Percentiles rank a stretch among this genome's conserved stretches.
Conservation (phyloP, 352 stramenopile species). For the Phytopythium mirpurense region DNA sequence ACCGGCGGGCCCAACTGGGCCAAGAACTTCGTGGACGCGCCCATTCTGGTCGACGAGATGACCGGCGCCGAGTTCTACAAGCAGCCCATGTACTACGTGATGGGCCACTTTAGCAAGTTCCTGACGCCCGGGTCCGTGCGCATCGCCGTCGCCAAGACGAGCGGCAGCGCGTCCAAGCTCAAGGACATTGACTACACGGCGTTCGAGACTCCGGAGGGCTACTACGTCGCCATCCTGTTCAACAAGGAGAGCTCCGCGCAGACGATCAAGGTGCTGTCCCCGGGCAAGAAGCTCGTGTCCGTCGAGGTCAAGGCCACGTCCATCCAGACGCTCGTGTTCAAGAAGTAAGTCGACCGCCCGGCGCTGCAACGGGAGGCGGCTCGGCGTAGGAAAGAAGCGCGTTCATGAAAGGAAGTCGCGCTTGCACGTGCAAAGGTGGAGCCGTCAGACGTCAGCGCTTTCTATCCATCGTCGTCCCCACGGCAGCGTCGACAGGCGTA, state of each 20-base stretch:
- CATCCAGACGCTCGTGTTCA: slow-evolving; percentile 42
- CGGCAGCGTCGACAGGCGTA: too few relatives aligned
- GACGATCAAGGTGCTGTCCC: slow-evolving; percentile 34
- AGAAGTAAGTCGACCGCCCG: too few relatives aligned
- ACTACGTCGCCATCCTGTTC: slow-evolving; percentile 22
- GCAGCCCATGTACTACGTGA: slow-evolving; percentile 67
- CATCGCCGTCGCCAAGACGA: slow-evolving; percentile 14
- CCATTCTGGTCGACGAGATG: slow-evolving; percentile 46
- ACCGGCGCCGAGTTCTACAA: slow-evolving; percentile 50
- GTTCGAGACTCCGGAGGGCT: slow-evolving; percentile 19
- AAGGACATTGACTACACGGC: slow-evolving; percentile 17
- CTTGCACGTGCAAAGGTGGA: too few relatives aligned
- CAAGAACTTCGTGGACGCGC: slow-evolving; percentile 43
- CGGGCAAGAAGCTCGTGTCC: slow-evolving; percentile 29
- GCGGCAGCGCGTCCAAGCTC: slow-evolving; percentile 15
- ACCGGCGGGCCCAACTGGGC: slow-evolving; percentile 46
- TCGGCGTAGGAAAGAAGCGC: too few relatives aligned
- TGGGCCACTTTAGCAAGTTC: slow-evolving; percentile 66
- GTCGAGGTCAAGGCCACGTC: slow-evolving; percentile 30
- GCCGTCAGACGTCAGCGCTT: too few relatives aligned
- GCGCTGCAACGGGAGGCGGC: too few relatives aligned
- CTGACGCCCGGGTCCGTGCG: slow-evolving; percentile 38
- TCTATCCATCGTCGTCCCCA: too few relatives aligned
- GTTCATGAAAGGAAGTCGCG: too few relatives aligned
- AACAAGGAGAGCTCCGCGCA: slow-evolving; percentile 31